phyloP scores from a whole-genome alignment of 192 early-diverging fungal species.

The Blastocladiella britannica region DNA sequence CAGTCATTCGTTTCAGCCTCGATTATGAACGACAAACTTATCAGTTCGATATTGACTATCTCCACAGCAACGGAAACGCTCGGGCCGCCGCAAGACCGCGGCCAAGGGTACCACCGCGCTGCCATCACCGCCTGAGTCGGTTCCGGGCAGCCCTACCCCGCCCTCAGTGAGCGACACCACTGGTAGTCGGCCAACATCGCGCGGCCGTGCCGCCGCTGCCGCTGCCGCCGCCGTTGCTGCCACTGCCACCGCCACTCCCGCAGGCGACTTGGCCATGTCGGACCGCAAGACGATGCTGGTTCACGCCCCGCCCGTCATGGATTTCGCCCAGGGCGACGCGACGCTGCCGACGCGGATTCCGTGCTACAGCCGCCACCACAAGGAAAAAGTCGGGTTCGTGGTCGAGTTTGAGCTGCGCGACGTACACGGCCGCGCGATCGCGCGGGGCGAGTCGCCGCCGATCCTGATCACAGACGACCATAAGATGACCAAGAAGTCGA shows the following conservation, averaged over 20 bases:
- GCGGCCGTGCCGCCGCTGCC: background rate
- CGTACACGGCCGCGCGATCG: conserved; percentile 37
- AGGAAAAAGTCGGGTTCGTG: conserved; percentile 77
- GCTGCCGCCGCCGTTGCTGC: background rate
- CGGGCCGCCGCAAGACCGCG: background rate
- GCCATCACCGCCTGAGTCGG: background rate
- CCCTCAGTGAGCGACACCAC: no score
- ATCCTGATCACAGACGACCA: conserved; percentile 98
- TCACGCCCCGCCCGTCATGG: conserved; percentile 66
- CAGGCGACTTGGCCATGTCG: background rate
- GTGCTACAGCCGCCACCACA: conserved; percentile 90
- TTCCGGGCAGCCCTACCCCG: no score
- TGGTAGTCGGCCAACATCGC: no score
- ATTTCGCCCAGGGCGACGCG: conserved; percentile 72
- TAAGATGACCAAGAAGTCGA: conserved; percentile 44
- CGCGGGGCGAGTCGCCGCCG: conserved; percentile 67
- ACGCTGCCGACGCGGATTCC: conserved; percentile 82
- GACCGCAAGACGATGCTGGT: conserved; percentile 58
- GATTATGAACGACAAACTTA: no score
- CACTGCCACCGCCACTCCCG: background rate
- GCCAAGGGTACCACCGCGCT: background rate
- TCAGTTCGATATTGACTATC: no score
- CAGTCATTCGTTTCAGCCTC: no score
- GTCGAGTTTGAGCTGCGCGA: conserved; percentile 65
- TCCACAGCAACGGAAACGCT: no score